phyloP scores from a whole-genome alignment of 345 rosid species.

The Ceriops zippeliana region DNA sequence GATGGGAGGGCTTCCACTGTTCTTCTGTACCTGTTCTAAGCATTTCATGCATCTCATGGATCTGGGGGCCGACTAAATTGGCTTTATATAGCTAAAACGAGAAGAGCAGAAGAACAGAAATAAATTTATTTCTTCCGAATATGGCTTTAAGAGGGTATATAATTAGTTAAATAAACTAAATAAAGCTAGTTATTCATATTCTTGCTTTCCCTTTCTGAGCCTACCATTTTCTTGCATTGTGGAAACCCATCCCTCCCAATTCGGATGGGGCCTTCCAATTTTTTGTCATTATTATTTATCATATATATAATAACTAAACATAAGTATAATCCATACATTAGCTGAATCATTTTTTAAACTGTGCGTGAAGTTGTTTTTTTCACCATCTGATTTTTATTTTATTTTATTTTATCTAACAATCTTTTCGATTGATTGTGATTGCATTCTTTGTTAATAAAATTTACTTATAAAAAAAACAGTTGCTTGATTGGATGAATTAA shows the following conservation, averaged over 20 bases:
- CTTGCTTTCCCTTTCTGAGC: constrained; percentile 15
- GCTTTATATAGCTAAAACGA: constrained; percentile 40
- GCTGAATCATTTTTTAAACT: too few relatives aligned
- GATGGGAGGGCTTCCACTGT: background rate
- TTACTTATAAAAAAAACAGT: too few relatives aligned
- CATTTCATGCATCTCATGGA: constrained; percentile 13
- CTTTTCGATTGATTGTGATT: too few relatives aligned
- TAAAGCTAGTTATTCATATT: constrained; percentile 33
- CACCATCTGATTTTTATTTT: too few relatives aligned
- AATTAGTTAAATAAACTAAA: constrained; percentile 12
- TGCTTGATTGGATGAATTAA: too few relatives aligned
- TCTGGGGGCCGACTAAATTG: constrained; percentile 16
- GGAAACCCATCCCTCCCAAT: constrained; percentile 31
- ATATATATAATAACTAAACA: too few relatives aligned
- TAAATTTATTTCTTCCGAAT: constrained; percentile 5
- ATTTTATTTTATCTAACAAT: too few relatives aligned
- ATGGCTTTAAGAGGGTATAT: background rate
- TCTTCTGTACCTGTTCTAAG: background rate
- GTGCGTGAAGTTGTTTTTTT: background rate
- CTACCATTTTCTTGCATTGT: constrained; percentile 29
- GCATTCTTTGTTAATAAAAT: too few relatives aligned
- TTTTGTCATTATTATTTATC: background rate
- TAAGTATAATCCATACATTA: too few relatives aligned
- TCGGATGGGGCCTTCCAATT: constrained; percentile 26
- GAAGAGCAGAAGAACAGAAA: constrained; percentile 10